Percentiles rank a stretch among this genome's conserved stretches.
These are phyloP conservation scores for Cystofilobasidium ferigula DNA, from an alignment of 768 basidiomycete species.

Conservation along the genomic window DNA sequence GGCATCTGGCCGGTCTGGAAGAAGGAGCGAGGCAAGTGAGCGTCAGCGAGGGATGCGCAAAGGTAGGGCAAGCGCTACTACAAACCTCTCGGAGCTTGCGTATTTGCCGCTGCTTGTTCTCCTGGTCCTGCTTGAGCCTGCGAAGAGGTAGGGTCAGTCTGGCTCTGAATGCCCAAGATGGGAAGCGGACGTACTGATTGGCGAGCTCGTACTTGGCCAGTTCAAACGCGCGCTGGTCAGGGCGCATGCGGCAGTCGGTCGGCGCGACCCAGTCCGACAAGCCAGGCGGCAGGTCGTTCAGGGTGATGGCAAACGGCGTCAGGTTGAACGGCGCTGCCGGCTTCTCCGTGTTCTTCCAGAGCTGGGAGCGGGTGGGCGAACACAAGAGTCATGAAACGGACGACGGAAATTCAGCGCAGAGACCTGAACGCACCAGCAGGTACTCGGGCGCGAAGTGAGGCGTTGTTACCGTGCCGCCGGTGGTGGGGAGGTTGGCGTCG, in stretches of 20 bases:
- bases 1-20: slow-evolving; percentile 49
- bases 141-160: background rate
- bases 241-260: slow-evolving; percentile 83
- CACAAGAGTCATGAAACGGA: background rate
- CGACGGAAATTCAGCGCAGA: background rate
- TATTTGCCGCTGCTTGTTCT: slow-evolving; percentile 68
- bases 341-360: slow-evolving; percentile 84
- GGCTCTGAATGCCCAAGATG: background rate
- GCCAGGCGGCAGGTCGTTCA: slow-evolving; percentile 67
- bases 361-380: background rate
- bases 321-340: slow-evolving; percentile 78
- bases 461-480: slow-evolving; percentile 28
- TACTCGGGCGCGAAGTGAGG: slow-evolving; percentile 53
- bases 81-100: slow-evolving; percentile 54
- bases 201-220: slow-evolving; percentile 71
- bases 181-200: slow-evolving; percentile 43
- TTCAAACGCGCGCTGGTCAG: slow-evolving; percentile 92
- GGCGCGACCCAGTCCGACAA: slow-evolving; percentile 65
- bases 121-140: slow-evolving; percentile 40
- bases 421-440: slow-evolving; percentile 47
- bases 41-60: background rate
- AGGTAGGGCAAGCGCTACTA: background rate
- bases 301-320: slow-evolving; percentile 80
- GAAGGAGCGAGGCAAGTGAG: background rate
- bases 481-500: slow-evolving; percentile 50